Base-by-base conservation (phyloP, 805 yeast genomes). In the Blastobotrys americana region DNA sequence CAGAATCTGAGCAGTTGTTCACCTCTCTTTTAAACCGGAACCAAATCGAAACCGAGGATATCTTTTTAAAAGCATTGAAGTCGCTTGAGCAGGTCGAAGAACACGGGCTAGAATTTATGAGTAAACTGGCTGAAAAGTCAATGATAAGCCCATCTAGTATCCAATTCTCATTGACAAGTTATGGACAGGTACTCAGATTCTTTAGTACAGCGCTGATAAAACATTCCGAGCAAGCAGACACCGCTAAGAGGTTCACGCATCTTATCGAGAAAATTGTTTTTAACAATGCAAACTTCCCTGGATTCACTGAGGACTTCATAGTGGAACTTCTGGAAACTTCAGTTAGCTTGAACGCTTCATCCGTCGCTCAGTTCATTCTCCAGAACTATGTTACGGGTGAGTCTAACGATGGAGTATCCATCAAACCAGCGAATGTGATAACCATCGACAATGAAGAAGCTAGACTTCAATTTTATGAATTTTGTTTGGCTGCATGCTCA, bases 401-500 rank as follows among this genome's bases (percentile, higher is more conserved):
- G n/a, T n/a, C n/a, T n/a, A n/a, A n/a, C n/a, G n/a, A n/a, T n/a
- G n/a, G n/a, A n/a, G n/a, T n/a, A n/a, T n/a, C n/a, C n/a, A n/a
- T n/a, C n/a, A n/a, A n/a, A n/a, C n/a, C n/a, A n/a, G 10, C 31
- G 10, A 13, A 25, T 16, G 45, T 49, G 15, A 15, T 47, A 15
- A 44, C 48, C 20, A 27, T 39, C 18, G 34, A 35, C 20, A 31
- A 44, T 25, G 8, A 16, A 2, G 47, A 45, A 22, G 42, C 54
- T 5, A 19, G 44, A 5, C 48, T 58, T 4, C 62, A 55, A 35
- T 49, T 43, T 20, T 47, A 53, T 13, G 65, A 60, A 45, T 57
- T 60, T 10, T 39, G 58, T 18, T 49, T 61, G 8, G 42, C 59
- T 48, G 49, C 57, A 9, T 41, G 56, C 27, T 51, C 58, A 17